Evolutionary conservation across 305 asterid genomes (phyloP).

Genomic region (Fraxinus dipetala): DNA sequence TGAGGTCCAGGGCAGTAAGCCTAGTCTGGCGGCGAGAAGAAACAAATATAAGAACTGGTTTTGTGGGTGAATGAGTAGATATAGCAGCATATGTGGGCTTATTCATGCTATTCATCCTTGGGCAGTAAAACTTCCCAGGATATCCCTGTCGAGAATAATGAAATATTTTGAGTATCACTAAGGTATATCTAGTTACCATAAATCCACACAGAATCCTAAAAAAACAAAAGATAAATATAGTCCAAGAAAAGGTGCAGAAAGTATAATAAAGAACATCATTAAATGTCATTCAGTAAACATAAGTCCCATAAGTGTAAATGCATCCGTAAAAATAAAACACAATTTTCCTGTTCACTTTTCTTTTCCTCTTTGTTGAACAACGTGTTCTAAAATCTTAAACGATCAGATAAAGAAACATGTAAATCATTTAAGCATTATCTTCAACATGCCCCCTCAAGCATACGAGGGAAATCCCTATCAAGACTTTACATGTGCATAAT

Average conservation of each 20-base stretch:
- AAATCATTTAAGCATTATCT: neutral
- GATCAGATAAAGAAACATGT: neutral
- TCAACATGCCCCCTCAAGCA: neutral
- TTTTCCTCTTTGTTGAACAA: neutral
- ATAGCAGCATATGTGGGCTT: conserved; percentile 98
- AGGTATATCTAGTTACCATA: conserved; percentile 7
- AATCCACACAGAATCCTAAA: conserved; percentile 2
- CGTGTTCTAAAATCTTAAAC: neutral
- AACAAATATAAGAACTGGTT: conserved; percentile 96
- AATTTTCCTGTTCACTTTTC: neutral
- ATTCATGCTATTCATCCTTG: conserved; percentile 99
- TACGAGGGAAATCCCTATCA: neutral
- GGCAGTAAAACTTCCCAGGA: conserved; percentile 98
- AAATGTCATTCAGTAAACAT: neutral
- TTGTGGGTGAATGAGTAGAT: conserved; percentile 94
- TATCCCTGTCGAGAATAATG: conserved; percentile 64
- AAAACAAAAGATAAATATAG: conserved; percentile 5
- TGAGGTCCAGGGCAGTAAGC: conserved; percentile 95
- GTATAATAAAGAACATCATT: neutral
- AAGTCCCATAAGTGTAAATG: neutral
- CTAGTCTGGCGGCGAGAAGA: conserved; percentile 99
- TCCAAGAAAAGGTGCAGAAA: neutral
- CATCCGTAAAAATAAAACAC: neutral
- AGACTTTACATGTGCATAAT: neutral
- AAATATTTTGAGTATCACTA: conserved; percentile 7